Evolutionary conservation across 2,329 filamentous ascomycete genomes (phyloP), one percentile per base, ranked within the genome.

Genomic region (Alternaria consortialis): DNA sequence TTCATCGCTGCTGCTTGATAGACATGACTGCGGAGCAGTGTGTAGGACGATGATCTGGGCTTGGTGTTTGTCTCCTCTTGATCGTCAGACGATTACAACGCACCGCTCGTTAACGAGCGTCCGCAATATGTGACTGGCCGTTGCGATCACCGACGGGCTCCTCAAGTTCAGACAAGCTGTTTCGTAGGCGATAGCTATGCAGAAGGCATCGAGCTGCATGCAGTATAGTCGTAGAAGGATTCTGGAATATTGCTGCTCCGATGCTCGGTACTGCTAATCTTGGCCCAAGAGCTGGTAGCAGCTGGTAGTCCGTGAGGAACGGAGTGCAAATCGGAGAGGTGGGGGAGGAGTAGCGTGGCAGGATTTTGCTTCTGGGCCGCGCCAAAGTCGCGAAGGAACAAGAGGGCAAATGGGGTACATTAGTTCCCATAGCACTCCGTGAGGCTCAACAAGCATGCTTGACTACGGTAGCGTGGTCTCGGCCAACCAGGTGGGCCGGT

Each of bases 361-460:
- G 66, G 64, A 59, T 64, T 71, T 67, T 71, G 72, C 64, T 58
- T 71, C 71, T 72, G 65, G 20, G 71, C 54, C 69, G 36, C 53
- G 34, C 36, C 58, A 65, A 59, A 62, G 63, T 50, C 20, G 56
- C 52, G 57, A 48, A 34, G 36, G 29, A 53, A 52, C 53, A 59
- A 63, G 53, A 50, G 63, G 44, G 64, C 36, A 57, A 56, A 70
- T 64, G 69, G 71, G 68, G 69, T 72, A 63, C 67, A 69, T 73
- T 70, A 71, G 70, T 56, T 63, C 62, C 63, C 65, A 59, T 48
- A 51, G 48, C 50, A 60, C 48, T 59, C 65, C 62, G 59, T 64
- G 69, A 69, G 69, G 68, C 69, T 72, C 67, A 70, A 72, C 69
- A 73, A 70, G 68, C 65, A 56, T 57, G 63, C 67, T 68, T 70